Conservation (phyloP, 129 eudicot species). For the Flaveria ramosissima region DNA sequence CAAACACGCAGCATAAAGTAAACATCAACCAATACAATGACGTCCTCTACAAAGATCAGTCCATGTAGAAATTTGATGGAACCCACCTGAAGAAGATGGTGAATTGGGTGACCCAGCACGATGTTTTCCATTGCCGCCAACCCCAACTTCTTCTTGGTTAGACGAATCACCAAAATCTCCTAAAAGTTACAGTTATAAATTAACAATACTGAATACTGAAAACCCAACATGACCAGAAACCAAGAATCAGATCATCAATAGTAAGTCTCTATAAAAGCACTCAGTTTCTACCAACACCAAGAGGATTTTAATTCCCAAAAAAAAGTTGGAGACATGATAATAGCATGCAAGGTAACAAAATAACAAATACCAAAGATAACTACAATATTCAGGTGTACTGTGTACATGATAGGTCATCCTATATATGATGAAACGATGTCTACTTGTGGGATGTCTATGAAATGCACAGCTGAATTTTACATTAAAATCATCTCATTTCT, state of each 20-base stretch:
- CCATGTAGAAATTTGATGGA: slow-evolving; percentile 94
- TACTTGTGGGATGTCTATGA: background rate
- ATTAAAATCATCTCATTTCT: background rate
- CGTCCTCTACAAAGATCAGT: slow-evolving; percentile 91
- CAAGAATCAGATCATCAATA: background rate
- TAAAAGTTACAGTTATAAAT: slow-evolving; percentile 26
- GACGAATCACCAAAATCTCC: slow-evolving; percentile 88
- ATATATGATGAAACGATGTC: background rate
- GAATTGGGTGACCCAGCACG: slow-evolving; percentile 72
- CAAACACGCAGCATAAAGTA: slow-evolving; percentile 69
- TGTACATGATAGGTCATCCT: background rate
- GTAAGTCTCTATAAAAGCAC: background rate
- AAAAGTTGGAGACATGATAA: background rate
- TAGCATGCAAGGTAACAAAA: background rate
- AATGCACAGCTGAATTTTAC: background rate
- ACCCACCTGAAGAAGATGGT: slow-evolving; percentile 99
- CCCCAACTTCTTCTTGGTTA: slow-evolving; percentile 66
- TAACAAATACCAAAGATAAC: slow-evolving; percentile 2
- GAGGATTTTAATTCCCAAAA: background rate
- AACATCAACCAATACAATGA: slow-evolving; percentile 65
- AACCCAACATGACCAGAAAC: slow-evolving; percentile 3
- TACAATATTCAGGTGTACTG: background rate
- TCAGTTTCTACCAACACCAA: background rate
- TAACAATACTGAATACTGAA: background rate
- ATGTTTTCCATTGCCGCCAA: slow-evolving; percentile 52